Percentiles rank a stretch among this genome's conserved stretches.
Evolutionary conservation across 2,329 filamentous ascomycete genomes (phyloP).

Genomic region (Colletotrichum nymphaeae): DNA sequence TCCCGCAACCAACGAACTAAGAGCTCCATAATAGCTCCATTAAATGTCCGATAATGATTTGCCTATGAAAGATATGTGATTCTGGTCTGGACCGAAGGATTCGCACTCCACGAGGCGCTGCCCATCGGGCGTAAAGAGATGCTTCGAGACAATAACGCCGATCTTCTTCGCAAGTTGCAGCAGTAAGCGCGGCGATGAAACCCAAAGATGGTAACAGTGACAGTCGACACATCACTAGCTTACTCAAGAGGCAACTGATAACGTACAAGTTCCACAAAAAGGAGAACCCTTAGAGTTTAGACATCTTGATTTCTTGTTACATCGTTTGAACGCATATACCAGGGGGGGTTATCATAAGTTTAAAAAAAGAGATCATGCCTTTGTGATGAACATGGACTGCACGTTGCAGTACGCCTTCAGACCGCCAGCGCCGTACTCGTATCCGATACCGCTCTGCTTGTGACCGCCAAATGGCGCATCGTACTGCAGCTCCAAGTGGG

Average conservation of each 20-base stretch:
- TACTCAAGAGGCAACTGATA: background rate
- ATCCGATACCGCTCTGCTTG: conserved; percentile 56
- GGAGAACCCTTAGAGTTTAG: background rate
- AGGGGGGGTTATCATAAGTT: background rate
- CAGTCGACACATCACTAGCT: background rate
- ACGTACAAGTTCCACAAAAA: background rate
- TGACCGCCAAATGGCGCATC: conserved; percentile 54
- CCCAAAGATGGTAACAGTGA: background rate
- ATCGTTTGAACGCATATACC: background rate
- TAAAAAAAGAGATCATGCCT: conserved; percentile 14
- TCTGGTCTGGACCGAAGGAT: conserved; percentile 9
- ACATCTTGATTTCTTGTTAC: conserved; percentile 7
- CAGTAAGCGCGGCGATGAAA: background rate
- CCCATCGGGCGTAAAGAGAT: background rate
- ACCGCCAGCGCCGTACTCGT: conserved; percentile 53
- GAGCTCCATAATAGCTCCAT: conserved; percentile 19
- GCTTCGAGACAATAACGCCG: background rate
- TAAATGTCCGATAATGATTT: conserved; percentile 9
- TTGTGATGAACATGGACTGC: conserved; percentile 31
- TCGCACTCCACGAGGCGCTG: background rate
- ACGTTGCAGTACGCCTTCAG: conserved; percentile 48
- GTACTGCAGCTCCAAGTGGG: conserved; percentile 58
- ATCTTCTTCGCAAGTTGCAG: background rate
- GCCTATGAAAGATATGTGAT: background rate
- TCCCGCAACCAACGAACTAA: background rate